These are phyloP conservation scores for Notholithocarpus densiflorus DNA, from an alignment of 306 rosid species.

Conservation along the genomic window DNA sequence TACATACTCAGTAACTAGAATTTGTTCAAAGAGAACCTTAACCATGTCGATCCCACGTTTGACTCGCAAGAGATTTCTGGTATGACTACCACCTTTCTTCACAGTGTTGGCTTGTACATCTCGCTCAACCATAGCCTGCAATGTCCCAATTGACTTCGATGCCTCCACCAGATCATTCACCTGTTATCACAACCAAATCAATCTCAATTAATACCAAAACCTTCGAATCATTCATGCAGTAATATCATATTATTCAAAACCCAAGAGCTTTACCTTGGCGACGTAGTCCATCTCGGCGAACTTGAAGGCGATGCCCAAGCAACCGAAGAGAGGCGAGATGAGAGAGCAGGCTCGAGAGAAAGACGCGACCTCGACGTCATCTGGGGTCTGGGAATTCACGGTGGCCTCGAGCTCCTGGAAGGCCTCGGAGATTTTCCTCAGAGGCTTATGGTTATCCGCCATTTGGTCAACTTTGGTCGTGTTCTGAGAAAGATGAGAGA, in stretches of 20 bases:
- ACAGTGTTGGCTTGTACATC: slow-evolving; percentile 55
- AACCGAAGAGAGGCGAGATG: slow-evolving; percentile 83
- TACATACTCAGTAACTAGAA: slow-evolving; percentile 63
- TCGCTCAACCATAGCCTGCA: slow-evolving; percentile 59
- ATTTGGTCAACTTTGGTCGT: slow-evolving; percentile 12
- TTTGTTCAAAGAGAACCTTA: slow-evolving; percentile 76
- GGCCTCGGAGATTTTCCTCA: slow-evolving; percentile 55
- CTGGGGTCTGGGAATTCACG: slow-evolving; percentile 40
- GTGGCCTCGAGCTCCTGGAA: slow-evolving; percentile 57
- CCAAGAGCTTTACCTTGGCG: slow-evolving; percentile 50
- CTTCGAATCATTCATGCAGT: background rate
- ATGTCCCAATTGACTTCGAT: slow-evolving; percentile 58
- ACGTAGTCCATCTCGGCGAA: slow-evolving; percentile 92
- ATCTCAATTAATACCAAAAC: slow-evolving; percentile 1
- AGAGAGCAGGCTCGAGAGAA: slow-evolving; percentile 80
- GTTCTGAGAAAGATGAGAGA: background rate
- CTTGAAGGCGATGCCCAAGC: slow-evolving; percentile 90
- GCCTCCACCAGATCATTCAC: slow-evolving; percentile 80
- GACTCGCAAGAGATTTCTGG: slow-evolving; percentile 88
- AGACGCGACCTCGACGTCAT: slow-evolving; percentile 48
- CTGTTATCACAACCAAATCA: slow-evolving; percentile 31
- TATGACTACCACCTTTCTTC: slow-evolving; percentile 66
- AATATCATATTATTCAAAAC: too few relatives aligned
- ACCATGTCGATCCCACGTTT: slow-evolving; percentile 94
- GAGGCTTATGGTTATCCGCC: slow-evolving; percentile 52